Evolutionary conservation across 2,329 filamentous ascomycete species (phyloP).

Genomic region (Helminthosporium solani): DNA sequence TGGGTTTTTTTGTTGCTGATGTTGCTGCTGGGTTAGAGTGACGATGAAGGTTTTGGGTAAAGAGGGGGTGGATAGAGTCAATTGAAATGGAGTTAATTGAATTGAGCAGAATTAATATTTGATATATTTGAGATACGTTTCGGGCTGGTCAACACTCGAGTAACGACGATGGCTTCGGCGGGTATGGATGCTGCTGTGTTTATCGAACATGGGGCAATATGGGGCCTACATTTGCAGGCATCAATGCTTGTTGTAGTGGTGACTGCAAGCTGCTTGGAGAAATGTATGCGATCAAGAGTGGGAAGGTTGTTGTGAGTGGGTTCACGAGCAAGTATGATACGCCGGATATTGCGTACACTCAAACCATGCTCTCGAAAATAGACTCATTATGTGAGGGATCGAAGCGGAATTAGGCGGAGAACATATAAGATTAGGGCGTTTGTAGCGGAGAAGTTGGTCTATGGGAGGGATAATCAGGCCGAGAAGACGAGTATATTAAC

Average conservation of each 20-base stretch:
- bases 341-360: slow-evolving; percentile 32
- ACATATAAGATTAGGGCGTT: not conserved
- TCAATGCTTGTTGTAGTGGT: slow-evolving; percentile 54
- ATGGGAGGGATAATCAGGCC: not conserved
- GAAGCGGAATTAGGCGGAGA: not conserved
- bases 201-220: slow-evolving; percentile 51
- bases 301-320: slow-evolving; percentile 46
- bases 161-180: slow-evolving; percentile 46
- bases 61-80: too few relatives aligned
- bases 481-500: not conserved
- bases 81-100: too few relatives aligned
- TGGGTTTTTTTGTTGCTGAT: too few relatives aligned
- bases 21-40: too few relatives aligned
- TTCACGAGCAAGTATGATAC: slow-evolving; percentile 56
- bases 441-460: not conserved
- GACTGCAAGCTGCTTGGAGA: slow-evolving; percentile 53
- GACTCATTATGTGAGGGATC: not conserved
- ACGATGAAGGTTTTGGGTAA: too few relatives aligned
- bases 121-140: too few relatives aligned
- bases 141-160: too few relatives aligned
- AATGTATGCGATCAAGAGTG: slow-evolving; percentile 48
- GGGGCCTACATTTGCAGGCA: slow-evolving; percentile 46
- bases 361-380: slow-evolving; percentile 9
- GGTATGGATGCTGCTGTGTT: slow-evolving; percentile 48
- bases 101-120: too few relatives aligned